Evolutionary conservation across 352 stramenopile species (phyloP).

Genomic region (Pythium guiyangense): DNA sequence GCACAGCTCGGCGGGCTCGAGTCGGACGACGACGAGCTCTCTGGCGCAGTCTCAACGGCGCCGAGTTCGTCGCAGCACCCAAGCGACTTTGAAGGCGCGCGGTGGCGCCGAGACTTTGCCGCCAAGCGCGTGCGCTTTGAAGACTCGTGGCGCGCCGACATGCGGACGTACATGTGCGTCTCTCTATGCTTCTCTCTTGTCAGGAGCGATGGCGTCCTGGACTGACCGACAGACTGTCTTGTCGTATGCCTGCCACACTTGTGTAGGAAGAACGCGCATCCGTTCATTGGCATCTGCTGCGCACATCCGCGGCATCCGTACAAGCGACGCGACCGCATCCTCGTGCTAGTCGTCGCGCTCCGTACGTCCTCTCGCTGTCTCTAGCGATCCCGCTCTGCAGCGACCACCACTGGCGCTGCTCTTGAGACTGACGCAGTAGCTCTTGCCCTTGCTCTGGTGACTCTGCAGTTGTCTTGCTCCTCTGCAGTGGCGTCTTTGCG

Average conservation of each 20-base stretch:
- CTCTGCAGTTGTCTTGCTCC: constrained; percentile 29
- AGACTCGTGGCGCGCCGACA: constrained; percentile 32
- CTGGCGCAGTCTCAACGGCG: constrained; percentile 1
- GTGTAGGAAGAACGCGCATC: constrained; percentile 50
- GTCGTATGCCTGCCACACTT: background rate
- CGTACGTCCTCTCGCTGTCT: constrained; percentile 21
- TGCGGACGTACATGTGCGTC: constrained; percentile 61
- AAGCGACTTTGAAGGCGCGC: constrained; percentile 9
- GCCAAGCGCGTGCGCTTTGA: constrained; percentile 43
- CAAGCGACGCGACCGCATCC: constrained; percentile 36
- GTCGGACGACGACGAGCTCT: constrained; percentile 11
- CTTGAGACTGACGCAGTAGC: background rate
- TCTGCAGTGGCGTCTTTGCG: constrained; percentile 38
- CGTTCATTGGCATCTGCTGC: constrained; percentile 31
- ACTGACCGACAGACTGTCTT: too few relatives aligned
- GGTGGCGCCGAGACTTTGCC: constrained; percentile 37
- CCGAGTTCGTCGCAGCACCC: constrained; percentile 7
- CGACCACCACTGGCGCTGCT: background rate
- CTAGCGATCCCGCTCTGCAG: background rate
- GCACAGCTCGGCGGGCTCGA: background rate
- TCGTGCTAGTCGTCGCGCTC: constrained; percentile 42
- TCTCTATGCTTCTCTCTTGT: background rate
- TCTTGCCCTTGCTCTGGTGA: background rate
- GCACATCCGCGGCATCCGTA: constrained; percentile 53
- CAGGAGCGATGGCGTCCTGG: background rate